These are phyloP conservation scores for Mucor lusitanicus DNA, from an alignment of 371 early-diverging fungal genomes.

Conservation along the genomic window DNA sequence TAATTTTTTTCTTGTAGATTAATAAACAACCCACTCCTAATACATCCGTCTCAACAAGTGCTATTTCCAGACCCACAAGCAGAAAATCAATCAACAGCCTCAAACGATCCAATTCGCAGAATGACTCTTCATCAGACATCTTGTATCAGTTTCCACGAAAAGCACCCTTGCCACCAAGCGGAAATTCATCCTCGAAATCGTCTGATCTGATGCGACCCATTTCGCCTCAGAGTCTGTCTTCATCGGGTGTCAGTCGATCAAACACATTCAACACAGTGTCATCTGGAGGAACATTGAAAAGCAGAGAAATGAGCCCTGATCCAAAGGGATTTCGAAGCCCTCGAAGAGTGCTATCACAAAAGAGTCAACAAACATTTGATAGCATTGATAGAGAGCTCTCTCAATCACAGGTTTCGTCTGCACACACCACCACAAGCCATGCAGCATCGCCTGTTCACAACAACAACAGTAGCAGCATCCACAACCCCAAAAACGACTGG, in stretches of 20 bases:
- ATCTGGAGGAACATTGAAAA: conserved; percentile 11
- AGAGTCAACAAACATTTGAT: conserved; percentile 17
- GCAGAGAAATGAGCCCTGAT: conserved; percentile 19
- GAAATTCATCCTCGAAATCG: not conserved
- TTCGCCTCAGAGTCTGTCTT: conserved; percentile 40
- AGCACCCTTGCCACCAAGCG: conserved; percentile 43
- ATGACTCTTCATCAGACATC: conserved; percentile 7
- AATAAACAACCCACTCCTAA: conserved; percentile 19
- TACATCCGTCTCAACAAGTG: conserved; percentile 26
- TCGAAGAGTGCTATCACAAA: conserved; percentile 19
- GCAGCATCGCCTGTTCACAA: not conserved
- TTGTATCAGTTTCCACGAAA: conserved; percentile 49
- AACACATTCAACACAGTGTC: conserved; percentile 51
- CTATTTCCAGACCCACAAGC: conserved; percentile 9
- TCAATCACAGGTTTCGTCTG: not conserved
- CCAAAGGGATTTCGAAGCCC: conserved; percentile 17
- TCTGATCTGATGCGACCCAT: conserved; percentile 23
- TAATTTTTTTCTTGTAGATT: not conserved
- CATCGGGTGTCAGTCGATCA: conserved; percentile 39
- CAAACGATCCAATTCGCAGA: conserved; percentile 24
- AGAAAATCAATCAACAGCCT: conserved; percentile 12
- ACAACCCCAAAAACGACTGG: conserved; percentile 7
- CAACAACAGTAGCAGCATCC: not conserved
- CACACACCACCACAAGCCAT: not conserved
- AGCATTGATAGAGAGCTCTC: conserved; percentile 9